Evolutionary conservation across 2,329 filamentous ascomycete species (phyloP), one percentile per base, ranked within the genome.

Genomic region (Ceratocystis huliohia): DNA sequence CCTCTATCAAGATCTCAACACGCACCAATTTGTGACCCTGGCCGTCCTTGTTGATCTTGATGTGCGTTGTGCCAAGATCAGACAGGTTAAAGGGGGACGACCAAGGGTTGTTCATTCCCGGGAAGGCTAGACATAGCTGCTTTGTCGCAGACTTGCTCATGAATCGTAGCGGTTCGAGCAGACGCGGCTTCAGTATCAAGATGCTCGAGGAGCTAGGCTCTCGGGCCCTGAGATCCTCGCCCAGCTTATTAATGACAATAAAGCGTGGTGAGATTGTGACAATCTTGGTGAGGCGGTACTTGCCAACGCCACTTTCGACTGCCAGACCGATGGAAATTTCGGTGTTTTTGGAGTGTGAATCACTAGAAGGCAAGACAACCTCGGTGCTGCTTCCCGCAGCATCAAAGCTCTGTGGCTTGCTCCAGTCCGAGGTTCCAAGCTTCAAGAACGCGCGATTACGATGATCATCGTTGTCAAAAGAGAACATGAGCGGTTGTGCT

Each of bases 1-100:
- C 86, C 74, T 99, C 95, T 82, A 96, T 87, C 59, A 99, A 80
- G 56, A 96, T 84, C 73, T 99, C 94, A 13, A 95, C 83, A 63
- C 93, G 85, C 61, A 97, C 84, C 8, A 99, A 82, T 69, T 87
- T 88, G 74, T 99, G 95, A 48, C 92, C 85, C 75, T 96, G 90
- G 15, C 91, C 91, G 53, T 88, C 85, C 76, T 92, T 96, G 22
- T 93, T 89, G 67, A 99, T 83, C 77, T 99, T 99, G 75, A 99
- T 84, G 74, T 99, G 91, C 0, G 91, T 88, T 15, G 88, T 95
- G 22, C 94, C 94, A 56, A 97, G 82, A 72, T 97, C 94, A 0
- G 92, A 92, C 72, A 99, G 96, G 73, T 96, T 96, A 80, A 99
- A 96, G 0, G 94, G 92, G 13, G 94, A 94, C 0, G 93, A 96